Evolutionary conservation across 1,284 basidiomycete genomes (phyloP), one percentile per base, ranked within the genome.

Genomic region (Sporisorium scitamineum): DNA sequence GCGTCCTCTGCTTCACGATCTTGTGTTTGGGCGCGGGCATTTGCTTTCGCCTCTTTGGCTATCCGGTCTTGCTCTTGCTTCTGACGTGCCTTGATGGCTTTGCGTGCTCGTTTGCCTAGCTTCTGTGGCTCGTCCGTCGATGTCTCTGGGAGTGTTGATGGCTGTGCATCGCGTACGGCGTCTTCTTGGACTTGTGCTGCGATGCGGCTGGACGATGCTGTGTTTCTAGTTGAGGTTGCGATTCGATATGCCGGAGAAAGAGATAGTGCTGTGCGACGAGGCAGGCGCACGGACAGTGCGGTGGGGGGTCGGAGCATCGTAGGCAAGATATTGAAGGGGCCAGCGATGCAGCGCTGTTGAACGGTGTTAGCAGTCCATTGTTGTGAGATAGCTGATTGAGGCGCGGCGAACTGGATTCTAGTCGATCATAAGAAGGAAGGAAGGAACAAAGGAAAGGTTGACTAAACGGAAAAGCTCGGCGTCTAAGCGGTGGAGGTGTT

Each of bases 61-160:
- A 44, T 20, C 5, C 59, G 53, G 1, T 59, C 61, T 8, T 68
- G 61, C 18, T 73, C 56, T 16, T 64, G 42, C 31, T 54, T 51
- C 41, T 73, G 57, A 0, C 56, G 56, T 32, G 64, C 65, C 41
- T 50, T 60, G 53, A 72, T 26, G 18, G 54, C 61, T 29, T 54
- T 73, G 22, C 70, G 64, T 29, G 70, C 65, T 24, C 70, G 61
- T 26, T 68, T 73, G 32, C 70, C 64, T 0, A 73, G 56, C 47
- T 73, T 73, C 13, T 39, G 62, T 16, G 69, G 50, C n/a, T 51
- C 55, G 3, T 50, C 55, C 2, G 48, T 9, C 5, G 55, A 13
- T 6, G 32, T 3, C 0, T 24, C 41, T 0, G 13, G 11, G 20
- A 39, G 32, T 20, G 48, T 2, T 0, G 54, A 39, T 1, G 29